Evolutionary conservation across 495 filamentous ascomycete genomes (phyloP), one percentile per base, ranked within the genome.

Genomic region (Tetracladium setigerum): DNA sequence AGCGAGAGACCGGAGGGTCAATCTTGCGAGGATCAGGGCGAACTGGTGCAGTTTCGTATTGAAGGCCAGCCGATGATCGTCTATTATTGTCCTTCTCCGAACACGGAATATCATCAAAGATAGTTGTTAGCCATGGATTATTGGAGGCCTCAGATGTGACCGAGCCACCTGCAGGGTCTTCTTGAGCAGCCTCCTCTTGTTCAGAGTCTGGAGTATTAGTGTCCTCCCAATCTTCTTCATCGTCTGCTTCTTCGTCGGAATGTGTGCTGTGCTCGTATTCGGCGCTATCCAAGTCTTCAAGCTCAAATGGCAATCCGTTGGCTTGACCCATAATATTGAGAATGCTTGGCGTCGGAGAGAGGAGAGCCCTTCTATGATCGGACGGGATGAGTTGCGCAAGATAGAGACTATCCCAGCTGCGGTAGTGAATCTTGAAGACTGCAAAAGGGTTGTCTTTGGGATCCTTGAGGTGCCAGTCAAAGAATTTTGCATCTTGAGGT

Each of bases 391-490:
- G 22, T 24, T 54, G 47, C 49, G 57, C 16, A 46, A 40, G 22
- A 19, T 41, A n/a, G 31, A 61, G 35, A 51, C 47, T 41, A 27
- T 53, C 40, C 58, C 50, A 78, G 63, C 36, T 66, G 54, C 41
- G 64, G 53, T 78, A 78, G 44, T 77, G 67, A 44, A 74, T 68
- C 33, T 63, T 59, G 44, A 77, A 75, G 0, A 59, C 64, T 4
- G 66, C 66, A 32, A 62, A 76, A 5, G 74, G 74, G 4, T 55
- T 52, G 27, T 76, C 67, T 45, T 56, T 69, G 5, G 69, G 44
- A 46, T 78, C 74, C 9, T 66, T 48, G n/a, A 78, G 54, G 24
- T 60, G 55, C 47, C 62, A 75, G 40, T 69, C 57, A 47, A 70
- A 74, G 58, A 64, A 75, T 13, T 56, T 62, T 11, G 64, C 63